phyloP scores from a whole-genome alignment of 2,329 filamentous ascomycete species.

The Sporothrix inflata region DNA sequence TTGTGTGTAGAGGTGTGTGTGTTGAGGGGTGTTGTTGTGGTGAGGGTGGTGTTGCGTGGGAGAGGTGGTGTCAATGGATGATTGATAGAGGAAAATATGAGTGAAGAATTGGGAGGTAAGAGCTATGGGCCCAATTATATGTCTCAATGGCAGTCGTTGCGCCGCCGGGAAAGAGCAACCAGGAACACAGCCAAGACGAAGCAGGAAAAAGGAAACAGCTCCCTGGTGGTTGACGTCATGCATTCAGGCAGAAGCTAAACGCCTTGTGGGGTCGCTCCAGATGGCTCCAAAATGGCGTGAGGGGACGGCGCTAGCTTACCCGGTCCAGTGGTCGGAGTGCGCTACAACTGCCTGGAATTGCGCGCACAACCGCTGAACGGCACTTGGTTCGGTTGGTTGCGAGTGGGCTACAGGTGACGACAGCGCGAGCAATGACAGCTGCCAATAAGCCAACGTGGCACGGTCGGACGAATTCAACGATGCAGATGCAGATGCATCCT shows the following conservation, averaged over 20 bases:
- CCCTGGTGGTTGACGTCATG: slow-evolving; percentile 20
- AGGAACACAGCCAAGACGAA: neutral
- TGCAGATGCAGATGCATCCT: neutral
- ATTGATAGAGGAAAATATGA: neutral
- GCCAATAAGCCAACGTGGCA: slow-evolving; percentile 8
- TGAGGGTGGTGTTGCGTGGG: neutral
- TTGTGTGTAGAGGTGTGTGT: neutral
- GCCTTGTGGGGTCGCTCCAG: neutral
- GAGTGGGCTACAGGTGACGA: neutral
- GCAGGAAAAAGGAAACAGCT: slow-evolving; percentile 8
- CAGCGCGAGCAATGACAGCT: slow-evolving; percentile 10
- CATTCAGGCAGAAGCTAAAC: slow-evolving; percentile 5
- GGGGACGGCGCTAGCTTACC: slow-evolving; percentile 2
- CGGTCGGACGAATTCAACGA: neutral
- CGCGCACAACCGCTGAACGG: neutral
- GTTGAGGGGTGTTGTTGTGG: neutral
- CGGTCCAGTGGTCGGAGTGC: neutral
- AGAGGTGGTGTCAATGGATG: too few relatives aligned
- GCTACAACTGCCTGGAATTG: neutral
- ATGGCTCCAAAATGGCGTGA: neutral
- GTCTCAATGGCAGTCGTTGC: neutral
- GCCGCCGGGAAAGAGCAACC: neutral
- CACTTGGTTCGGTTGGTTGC: neutral
- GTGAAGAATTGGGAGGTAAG: neutral
- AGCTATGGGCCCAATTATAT: slow-evolving; percentile 17